Evolutionary conservation across 371 early-diverging fungal genomes (phyloP).

Genomic region (Catenaria anguillulae): DNA sequence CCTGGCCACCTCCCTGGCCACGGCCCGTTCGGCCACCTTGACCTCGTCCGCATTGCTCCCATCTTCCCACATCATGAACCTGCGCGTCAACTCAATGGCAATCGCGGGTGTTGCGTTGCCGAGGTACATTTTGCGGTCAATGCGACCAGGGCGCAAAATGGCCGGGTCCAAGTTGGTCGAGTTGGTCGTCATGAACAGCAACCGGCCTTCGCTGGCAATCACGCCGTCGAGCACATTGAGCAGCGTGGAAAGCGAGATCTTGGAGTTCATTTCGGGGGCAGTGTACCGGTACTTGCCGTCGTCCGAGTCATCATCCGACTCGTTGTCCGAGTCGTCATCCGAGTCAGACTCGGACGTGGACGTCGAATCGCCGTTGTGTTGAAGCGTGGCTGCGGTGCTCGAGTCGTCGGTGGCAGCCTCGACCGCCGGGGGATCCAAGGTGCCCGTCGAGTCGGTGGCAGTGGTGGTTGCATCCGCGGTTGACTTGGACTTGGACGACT

Average conservation of each 20-base stretch:
- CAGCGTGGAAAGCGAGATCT: constrained; percentile 25
- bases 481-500: too few relatives aligned
- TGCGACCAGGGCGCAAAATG: constrained; percentile 31
- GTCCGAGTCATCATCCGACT: too few relatives aligned
- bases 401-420: background rate
- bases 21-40: too few relatives aligned
- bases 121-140: constrained; percentile 10
- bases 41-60: too few relatives aligned
- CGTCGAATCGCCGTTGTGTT: background rate
- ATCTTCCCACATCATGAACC: too few relatives aligned
- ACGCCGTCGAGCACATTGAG: constrained; percentile 49
- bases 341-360: too few relatives aligned
- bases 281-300: constrained; percentile 13
- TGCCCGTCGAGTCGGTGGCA: too few relatives aligned
- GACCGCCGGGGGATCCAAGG: too few relatives aligned
- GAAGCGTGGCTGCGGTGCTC: background rate
- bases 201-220: constrained; percentile 29
- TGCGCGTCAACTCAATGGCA: background rate
- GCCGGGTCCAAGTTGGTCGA: constrained; percentile 31
- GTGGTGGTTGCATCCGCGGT: too few relatives aligned
- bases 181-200: constrained; percentile 44
- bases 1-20: too few relatives aligned
- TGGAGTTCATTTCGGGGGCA: constrained; percentile 8
- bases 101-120: constrained; percentile 3
- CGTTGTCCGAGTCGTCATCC: too few relatives aligned